Base-by-base conservation (phyloP, 129 eudicot species). In the Escallonia rubra region DNA sequence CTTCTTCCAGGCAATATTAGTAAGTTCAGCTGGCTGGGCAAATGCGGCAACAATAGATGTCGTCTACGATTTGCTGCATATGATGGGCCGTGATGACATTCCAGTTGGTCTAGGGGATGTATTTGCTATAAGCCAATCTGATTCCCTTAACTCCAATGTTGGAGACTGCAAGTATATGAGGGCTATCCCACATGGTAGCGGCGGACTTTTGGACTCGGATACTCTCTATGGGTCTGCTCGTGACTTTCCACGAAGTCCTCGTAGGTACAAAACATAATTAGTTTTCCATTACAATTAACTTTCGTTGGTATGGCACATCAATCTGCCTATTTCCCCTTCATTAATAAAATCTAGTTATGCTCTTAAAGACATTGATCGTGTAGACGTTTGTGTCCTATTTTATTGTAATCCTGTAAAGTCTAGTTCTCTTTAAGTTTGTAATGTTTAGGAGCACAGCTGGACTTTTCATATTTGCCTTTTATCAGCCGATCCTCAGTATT, bases 41-140 rank as follows among this genome's bases (percentile, higher is more conserved):
- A 88, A 76, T 77, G 90, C 96, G 43, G 97, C 89, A 66, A 85
- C 96, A 13, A 82, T 91, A 59, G 97, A 91, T 68, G 67, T 83
- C 3, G 76, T 88, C 43, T 91, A 91, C 58, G 97, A 91, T 75
- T 69, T 91, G 74, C 77, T 91, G 68, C 96, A 91, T 58, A 91
- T 91, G 97, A 91, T 91, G 97, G 97, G 97, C 13, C 96, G 97
- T 38, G 97, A 91, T 58, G 96, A 91, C 78, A 81, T 91, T 50
- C 81, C 79, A 8, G 94, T 91, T 58, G 97, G 96, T 59, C 73
- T 91, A 50, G 94, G 97, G 68, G 88, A 83, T 57, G 58, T 87
- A 6, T 88, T 81, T 76, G 97, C 90, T 59, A 71, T 72, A 51
- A 88, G 85, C 78, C 94, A 86, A 34, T 80, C 96, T 53, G 82